These are phyloP conservation scores for Xylaria hypoxylon DNA, from an alignment of 2,329 filamentous ascomycete species.

Conservation along the genomic window DNA sequence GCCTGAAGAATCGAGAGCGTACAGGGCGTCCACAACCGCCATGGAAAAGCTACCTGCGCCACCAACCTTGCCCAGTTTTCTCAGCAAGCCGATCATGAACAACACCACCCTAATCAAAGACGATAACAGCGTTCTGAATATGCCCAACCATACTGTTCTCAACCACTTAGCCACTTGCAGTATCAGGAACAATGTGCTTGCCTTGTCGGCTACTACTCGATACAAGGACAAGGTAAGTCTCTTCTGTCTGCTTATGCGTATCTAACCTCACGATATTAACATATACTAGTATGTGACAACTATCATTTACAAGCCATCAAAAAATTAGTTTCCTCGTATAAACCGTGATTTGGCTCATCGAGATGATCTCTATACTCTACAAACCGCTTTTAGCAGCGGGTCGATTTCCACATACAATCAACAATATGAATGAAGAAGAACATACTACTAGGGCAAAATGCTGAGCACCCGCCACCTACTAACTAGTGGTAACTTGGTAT, in stretches of 20 bases:
- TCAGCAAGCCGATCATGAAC: conserved; percentile 95
- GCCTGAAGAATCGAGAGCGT: conserved; percentile 79
- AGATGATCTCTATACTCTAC: not conserved
- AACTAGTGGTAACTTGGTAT: too few relatives aligned
- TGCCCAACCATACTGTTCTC: conserved; percentile 96
- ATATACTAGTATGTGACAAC: conserved; percentile 87
- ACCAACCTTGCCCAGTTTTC: conserved; percentile 86
- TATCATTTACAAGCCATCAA: conserved; percentile 96
- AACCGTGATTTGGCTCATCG: conserved; percentile 5
- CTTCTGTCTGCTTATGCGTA: conserved; percentile 6
- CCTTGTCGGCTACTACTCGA: conserved; percentile 95
- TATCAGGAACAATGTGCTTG: conserved; percentile 95
- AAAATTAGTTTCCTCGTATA: conserved; percentile 54
- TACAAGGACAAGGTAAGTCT: conserved; percentile 88
- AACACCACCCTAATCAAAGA: conserved; percentile 93
- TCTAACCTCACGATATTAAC: conserved; percentile 17
- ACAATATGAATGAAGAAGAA: not conserved
- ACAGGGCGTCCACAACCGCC: conserved; percentile 78
- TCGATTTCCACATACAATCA: conserved; percentile 3
- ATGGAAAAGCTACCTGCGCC: conserved; percentile 85
- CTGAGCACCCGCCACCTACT: too few relatives aligned
- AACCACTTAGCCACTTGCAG: conserved; percentile 98
- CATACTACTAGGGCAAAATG: too few relatives aligned
- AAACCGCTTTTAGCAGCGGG: not conserved
- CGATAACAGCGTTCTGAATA: conserved; percentile 95